These are phyloP conservation scores for Dryadomyces quercus-mongolicae DNA, from an alignment of 2,329 filamentous ascomycete species.

Conservation along the genomic window DNA sequence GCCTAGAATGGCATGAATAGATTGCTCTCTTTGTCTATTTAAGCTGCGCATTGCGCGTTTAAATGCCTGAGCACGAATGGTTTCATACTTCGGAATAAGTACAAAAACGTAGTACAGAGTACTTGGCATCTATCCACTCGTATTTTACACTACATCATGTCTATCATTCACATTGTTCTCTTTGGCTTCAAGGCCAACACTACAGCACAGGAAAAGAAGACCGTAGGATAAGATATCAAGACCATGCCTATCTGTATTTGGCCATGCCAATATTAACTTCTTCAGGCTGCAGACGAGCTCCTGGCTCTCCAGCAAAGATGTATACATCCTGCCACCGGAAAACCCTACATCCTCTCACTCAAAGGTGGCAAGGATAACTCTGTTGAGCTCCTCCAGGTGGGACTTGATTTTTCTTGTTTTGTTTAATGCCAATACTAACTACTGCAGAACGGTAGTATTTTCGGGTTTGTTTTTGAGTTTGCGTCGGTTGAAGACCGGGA, in stretches of 20 bases:
- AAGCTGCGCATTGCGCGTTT: no score
- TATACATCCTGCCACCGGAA: conserved; percentile 43
- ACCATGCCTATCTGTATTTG: background rate
- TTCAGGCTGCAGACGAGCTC: conserved; percentile 19
- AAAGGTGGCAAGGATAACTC: conserved; percentile 23
- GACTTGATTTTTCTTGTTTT: background rate
- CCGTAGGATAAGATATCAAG: background rate
- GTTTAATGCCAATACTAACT: conserved; percentile 16
- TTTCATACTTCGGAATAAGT: no score
- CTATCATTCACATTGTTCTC: background rate
- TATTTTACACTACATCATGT: no score
- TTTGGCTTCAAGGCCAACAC: background rate
- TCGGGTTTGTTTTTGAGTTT: conserved; percentile 57
- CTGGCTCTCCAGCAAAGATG: conserved; percentile 43
- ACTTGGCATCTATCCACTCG: no score
- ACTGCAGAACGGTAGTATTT: conserved; percentile 44
- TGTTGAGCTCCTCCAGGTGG: background rate
- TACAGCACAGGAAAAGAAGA: background rate
- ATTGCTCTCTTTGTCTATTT: no score
- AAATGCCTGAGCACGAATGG: no score
- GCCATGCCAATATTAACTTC: background rate
- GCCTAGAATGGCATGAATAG: no score
- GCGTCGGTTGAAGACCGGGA: conserved; percentile 48
- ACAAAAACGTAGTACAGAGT: no score
- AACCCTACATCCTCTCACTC: conserved; percentile 45